A percentile compares a stretch with the other conserved stretches of the same genome.
phyloP scores from a whole-genome alignment of 2,329 filamentous ascomycete species.

The Monilinia polystroma region DNA sequence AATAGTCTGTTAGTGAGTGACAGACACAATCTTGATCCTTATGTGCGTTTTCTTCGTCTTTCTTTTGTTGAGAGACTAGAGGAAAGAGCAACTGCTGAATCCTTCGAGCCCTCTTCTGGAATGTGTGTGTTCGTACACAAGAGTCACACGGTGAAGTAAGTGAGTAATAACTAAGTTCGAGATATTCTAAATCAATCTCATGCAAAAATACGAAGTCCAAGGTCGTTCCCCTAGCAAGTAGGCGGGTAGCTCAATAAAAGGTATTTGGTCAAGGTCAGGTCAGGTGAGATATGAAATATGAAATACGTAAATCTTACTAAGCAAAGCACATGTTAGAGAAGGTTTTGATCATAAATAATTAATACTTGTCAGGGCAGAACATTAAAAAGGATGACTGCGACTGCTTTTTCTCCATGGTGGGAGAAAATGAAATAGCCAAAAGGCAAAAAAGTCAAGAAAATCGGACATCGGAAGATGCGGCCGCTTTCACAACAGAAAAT shows the following conservation, averaged over 20 bases:
- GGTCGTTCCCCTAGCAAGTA: not conserved
- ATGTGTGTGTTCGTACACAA: not conserved
- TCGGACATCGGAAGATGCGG: slow-evolving; percentile 6
- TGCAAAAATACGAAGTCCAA: not conserved
- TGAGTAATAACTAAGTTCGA: not conserved
- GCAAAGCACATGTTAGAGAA: no score
- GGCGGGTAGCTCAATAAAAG: no score
- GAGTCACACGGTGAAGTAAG: not conserved
- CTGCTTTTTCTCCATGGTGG: no score
- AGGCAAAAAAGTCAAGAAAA: not conserved
- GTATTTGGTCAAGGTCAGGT: no score
- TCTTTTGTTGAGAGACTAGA: not conserved
- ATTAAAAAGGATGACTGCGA: not conserved
- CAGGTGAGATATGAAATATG: no score
- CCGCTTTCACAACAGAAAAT: slow-evolving; percentile 1
- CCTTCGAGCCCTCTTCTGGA: not conserved
- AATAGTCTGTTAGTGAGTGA: not conserved
- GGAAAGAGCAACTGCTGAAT: not conserved
- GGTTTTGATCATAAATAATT: no score
- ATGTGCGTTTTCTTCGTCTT: not conserved
- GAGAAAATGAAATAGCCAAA: no score
- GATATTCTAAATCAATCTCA: not conserved
- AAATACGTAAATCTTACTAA: no score
- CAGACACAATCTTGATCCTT: not conserved
- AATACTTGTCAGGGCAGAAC: not conserved